A percentile compares a stretch with the other conserved stretches of the same genome.
Conservation (phyloP, 768 basidiomycete species). For the Trametes punicea region DNA sequence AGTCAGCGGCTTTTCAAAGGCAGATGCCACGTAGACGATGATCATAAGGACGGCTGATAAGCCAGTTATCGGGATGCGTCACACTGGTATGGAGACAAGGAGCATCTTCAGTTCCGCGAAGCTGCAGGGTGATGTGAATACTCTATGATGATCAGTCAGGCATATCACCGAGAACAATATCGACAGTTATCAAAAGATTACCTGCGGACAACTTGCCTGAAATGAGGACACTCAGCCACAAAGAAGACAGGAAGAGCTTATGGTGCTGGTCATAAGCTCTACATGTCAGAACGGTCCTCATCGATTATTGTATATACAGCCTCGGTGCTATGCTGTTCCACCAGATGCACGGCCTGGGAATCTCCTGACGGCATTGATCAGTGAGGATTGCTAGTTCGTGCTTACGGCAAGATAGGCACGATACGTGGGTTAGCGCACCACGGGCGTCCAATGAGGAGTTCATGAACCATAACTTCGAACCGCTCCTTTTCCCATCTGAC, state of each 20-base stretch:
- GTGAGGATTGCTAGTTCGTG: neutral
- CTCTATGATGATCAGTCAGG: neutral
- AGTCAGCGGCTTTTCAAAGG: too few species aligned
- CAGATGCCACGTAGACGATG: too few species aligned
- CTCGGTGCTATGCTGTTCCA: too few species aligned
- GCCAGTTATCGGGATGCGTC: too few species aligned
- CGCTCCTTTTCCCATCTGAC: too few species aligned
- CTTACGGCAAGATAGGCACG: conserved; percentile 8
- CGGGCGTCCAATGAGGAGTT: neutral
- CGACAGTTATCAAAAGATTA: conserved; percentile 8
- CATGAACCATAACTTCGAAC: too few species aligned
- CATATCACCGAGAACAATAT: neutral
- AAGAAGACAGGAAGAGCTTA: conserved; percentile 17
- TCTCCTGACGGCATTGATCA: neutral
- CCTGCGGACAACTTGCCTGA: conserved; percentile 18
- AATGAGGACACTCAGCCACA: conserved; percentile 13
- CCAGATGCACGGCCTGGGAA: too few species aligned
- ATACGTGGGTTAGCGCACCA: neutral
- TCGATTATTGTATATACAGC: neutral
- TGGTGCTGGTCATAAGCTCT: conserved; percentile 14
- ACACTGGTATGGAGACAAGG: too few species aligned
- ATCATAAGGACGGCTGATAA: too few species aligned
- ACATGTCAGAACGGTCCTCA: neutral
- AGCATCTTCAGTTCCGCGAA: neutral
- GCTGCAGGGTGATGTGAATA: conserved; percentile 5